Evolutionary conservation across 768 basidiomycete species (phyloP).

Genomic region (Clavulina sp.): DNA sequence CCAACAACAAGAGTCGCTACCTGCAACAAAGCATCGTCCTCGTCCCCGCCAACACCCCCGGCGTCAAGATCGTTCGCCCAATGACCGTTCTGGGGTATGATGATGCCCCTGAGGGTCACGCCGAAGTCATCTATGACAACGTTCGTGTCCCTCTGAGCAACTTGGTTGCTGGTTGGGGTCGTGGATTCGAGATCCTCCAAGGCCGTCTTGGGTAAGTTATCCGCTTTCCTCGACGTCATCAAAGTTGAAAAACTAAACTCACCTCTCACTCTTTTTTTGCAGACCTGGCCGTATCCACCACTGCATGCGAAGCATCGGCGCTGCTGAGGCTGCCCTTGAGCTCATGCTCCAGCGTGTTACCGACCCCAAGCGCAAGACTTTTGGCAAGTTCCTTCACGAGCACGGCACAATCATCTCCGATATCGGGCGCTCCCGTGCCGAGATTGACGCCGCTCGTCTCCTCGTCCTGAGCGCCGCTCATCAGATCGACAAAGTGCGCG

Average conservation of each 20-base stretch:
- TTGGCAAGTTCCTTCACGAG: conserved; percentile 79
- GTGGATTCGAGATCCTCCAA: conserved; percentile 95
- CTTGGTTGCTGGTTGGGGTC: conserved; percentile 81
- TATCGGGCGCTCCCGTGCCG: conserved; percentile 81
- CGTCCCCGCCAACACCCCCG: conserved; percentile 74
- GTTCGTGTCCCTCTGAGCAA: conserved; percentile 76
- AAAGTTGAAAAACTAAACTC: background rate
- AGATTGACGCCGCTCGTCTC: conserved; percentile 75
- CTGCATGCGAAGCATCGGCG: conserved; percentile 94
- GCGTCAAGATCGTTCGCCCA: conserved; percentile 78
- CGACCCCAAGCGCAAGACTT: conserved; percentile 81
- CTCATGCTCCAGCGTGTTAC: conserved; percentile 81
- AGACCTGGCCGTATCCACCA: conserved; percentile 94
- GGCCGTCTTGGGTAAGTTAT: conserved; percentile 71
- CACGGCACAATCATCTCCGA: conserved; percentile 91
- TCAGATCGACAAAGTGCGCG: conserved; percentile 78
- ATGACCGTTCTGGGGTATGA: conserved; percentile 92
- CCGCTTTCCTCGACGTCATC: background rate
- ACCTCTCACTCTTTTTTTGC: conserved; percentile 1
- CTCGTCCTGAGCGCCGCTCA: conserved; percentile 84
- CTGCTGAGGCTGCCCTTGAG: conserved; percentile 69
- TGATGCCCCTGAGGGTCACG: conserved; percentile 93
- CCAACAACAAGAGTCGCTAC: conserved; percentile 56
- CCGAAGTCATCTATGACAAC: conserved; percentile 86
- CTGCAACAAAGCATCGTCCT: conserved; percentile 86